Evolutionary conservation across 2,329 filamentous ascomycete genomes (phyloP), one percentile per base, ranked within the genome.

Genomic region (Paracorniculantispora psalliotae): DNA sequence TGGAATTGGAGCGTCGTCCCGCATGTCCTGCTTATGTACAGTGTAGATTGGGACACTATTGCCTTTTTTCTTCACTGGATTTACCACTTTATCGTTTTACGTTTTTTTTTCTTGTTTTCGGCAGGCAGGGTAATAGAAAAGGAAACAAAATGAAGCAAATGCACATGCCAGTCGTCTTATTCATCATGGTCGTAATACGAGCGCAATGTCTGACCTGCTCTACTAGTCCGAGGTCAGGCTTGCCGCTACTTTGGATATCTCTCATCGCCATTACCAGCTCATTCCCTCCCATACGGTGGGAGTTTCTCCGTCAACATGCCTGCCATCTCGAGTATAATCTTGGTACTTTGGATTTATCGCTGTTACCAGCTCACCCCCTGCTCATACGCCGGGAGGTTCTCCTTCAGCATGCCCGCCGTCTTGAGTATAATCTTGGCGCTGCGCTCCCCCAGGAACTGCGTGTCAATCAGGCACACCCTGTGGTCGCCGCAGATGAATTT

Each of bases 71-170:
- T 33, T 41, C 19, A 47, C 43, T 49, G 41, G 28, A 55, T 48
- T 39, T 60, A 48, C 15, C 17, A 21, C 33, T n/a, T 43, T 25
- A 25, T 49, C 41, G 43, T 49, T 30, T 49, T 37, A 12, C 15
- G 2, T 35, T 12, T 56, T n/a, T 33, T 44, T 50, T 41, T 8
- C 15, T 33, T 55, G 53, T 33, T 50, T 56, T 43, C 35, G 35
- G 52, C 51, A 60, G 25, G 46, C 58, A 60, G 44, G 51, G 51
- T 55, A 43, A 44, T 60, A 50, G 51, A 56, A 19, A 43, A 25
- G 54, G 28, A 57, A 23, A n/a, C n/a, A n/a, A 44, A 54, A 26
- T 49, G 43, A 47, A 30, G 15, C 41, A 19, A 26, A 54, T 33
- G 44, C 50, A 37, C 19, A 43, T n/a, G n/a, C n/a, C n/a, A n/a